Conservation (phyloP, 805 yeast species). For the Saccharomyces jurei region DNA sequence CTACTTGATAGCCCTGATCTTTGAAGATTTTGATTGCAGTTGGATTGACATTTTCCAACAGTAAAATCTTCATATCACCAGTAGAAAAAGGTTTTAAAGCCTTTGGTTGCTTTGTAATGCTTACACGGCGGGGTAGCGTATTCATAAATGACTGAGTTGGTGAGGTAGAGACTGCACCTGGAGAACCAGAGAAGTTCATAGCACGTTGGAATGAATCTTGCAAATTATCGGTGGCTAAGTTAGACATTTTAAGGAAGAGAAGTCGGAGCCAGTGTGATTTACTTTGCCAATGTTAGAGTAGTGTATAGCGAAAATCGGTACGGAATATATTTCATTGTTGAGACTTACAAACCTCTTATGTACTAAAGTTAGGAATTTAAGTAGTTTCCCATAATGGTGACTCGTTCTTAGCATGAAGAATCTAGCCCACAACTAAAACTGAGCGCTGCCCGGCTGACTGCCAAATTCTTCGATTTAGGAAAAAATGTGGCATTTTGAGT, state of each 20-base stretch:
- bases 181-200: constrained; percentile 42
- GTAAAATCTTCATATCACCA: constrained; percentile 81
- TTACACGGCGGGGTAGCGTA: constrained; percentile 35
- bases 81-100: constrained; percentile 85
- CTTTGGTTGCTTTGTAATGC: constrained; percentile 44
- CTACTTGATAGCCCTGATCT: constrained; percentile 90
- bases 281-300: not conserved
- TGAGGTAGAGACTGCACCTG: constrained; percentile 68
- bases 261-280: not conserved
- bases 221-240: constrained; percentile 50
- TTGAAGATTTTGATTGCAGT: constrained; percentile 80
- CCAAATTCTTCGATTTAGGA: not conserved
- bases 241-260: constrained; percentile 40
- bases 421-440: not conserved
- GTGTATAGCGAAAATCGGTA: not conserved
- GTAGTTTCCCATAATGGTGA: not conserved
- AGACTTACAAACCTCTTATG: not conserved
- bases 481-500: not conserved
- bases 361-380: not conserved
- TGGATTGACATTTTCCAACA: constrained; percentile 83
- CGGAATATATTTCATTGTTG: not conserved
- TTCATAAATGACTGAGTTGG: constrained; percentile 64
- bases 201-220: constrained; percentile 48
- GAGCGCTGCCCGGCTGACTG: not conserved
- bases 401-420: not conserved